Conservation (phyloP, 139 green algal genomes). For the Micractinium conductrix region DNA sequence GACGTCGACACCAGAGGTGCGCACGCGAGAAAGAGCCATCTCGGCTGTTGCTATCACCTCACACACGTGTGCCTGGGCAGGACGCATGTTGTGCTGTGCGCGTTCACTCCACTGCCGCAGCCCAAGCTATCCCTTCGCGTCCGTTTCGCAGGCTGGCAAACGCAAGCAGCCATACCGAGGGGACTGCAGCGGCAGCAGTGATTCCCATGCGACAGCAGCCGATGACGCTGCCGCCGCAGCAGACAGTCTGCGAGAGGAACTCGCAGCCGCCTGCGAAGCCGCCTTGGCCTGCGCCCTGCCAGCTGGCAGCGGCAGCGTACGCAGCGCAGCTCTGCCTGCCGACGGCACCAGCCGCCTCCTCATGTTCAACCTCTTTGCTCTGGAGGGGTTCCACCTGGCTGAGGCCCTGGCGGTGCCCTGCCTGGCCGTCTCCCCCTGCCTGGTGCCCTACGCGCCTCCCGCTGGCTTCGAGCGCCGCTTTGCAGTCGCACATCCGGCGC, state of each 20-base stretch:
- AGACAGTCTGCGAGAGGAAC: conserved; percentile 3
- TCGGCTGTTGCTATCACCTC: too few species aligned
- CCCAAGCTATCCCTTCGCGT: too few species aligned
- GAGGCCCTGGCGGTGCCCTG: conserved; percentile 62
- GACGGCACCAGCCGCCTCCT: too few species aligned
- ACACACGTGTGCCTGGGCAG: too few species aligned
- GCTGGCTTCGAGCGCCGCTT: conserved; percentile 46
- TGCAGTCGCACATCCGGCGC: conserved; percentile 15
- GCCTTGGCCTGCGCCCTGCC: background rate
- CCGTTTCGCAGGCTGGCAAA: background rate
- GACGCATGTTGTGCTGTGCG: too few species aligned
- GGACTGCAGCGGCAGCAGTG: background rate
- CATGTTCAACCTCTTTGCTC: conserved; percentile 67
- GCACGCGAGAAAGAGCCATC: too few species aligned
- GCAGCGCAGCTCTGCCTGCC: too few species aligned
- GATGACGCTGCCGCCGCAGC: background rate
- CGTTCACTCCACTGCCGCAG: too few species aligned
- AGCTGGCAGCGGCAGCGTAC: background rate
- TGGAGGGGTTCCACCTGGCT: conserved; percentile 68
- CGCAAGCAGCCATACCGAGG: conserved; percentile 8
- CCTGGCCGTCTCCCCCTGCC: conserved; percentile 61
- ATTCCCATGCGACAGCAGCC: background rate
- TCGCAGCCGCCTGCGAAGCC: conserved; percentile 8
- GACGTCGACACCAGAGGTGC: too few species aligned
- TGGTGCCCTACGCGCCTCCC: conserved; percentile 65